These are phyloP conservation scores for Daldinia vernicosa DNA, from an alignment of 495 filamentous ascomycete genomes.

Conservation along the genomic window DNA sequence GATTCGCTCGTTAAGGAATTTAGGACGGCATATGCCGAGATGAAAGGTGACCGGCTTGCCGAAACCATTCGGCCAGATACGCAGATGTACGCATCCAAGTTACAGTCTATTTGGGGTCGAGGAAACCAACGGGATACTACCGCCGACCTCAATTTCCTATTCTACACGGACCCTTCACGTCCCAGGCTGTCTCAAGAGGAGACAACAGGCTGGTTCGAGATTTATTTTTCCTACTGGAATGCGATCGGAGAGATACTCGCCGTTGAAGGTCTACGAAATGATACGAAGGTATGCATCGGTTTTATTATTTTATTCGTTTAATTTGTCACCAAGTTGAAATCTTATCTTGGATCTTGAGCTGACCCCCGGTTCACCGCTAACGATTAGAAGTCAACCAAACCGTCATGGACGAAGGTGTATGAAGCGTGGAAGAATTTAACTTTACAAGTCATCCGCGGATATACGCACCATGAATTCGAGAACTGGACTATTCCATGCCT, in stretches of 20 bases:
- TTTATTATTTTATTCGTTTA: not conserved
- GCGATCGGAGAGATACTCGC: conserved; percentile 73
- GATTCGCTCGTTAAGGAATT: conserved; percentile 70
- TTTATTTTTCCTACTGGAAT: conserved; percentile 85
- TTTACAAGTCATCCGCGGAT: conserved; percentile 75
- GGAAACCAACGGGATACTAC: conserved; percentile 33
- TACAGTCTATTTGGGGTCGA: conserved; percentile 66
- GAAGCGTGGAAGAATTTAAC: conserved; percentile 84
- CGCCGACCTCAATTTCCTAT: conserved; percentile 42
- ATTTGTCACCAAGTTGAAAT: conserved; percentile 4
- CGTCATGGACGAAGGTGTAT: conserved; percentile 78
- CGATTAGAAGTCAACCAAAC: conserved; percentile 45
- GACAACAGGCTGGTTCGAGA: conserved; percentile 78
- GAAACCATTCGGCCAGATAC: conserved; percentile 73
- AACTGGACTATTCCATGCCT: conserved; percentile 91
- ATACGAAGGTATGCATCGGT: conserved; percentile 41
- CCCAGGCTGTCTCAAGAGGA: conserved; percentile 67
- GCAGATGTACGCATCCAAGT: conserved; percentile 63
- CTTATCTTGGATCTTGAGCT: not conserved
- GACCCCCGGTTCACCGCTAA: conserved; percentile 5
- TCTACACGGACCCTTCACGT: conserved; percentile 40
- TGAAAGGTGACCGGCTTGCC: conserved; percentile 72
- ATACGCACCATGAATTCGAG: conserved; percentile 72
- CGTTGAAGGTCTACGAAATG: conserved; percentile 55
- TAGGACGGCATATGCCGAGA: conserved; percentile 60